phyloP scores from a whole-genome alignment of 1,139 yeast species.

The Saccharomyces hybrid region DNA sequence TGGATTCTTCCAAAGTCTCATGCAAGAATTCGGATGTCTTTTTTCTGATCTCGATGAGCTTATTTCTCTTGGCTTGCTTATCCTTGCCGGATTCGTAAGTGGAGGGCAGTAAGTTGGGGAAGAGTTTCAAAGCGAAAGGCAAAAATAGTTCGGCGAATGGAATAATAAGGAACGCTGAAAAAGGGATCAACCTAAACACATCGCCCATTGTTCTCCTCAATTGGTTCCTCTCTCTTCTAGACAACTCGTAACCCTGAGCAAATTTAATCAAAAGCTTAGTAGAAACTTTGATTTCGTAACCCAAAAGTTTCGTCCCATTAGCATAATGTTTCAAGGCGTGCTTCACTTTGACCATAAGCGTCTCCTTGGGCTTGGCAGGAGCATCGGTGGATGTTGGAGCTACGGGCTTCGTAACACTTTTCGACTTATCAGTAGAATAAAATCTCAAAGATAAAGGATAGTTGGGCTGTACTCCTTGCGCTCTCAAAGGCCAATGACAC shows the following conservation, averaged over 20 bases:
- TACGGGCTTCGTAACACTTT: not conserved
- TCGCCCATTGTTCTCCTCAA: constrained; percentile 82
- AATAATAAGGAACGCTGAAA: constrained; percentile 78
- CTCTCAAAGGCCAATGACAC: not conserved
- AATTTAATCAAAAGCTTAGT: constrained; percentile 74
- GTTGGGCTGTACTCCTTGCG: not conserved
- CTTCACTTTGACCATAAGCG: constrained; percentile 77
- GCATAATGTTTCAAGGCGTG: constrained; percentile 90
- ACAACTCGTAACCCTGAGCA: constrained; percentile 87
- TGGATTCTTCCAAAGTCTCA: constrained; percentile 61
- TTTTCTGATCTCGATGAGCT: constrained; percentile 65
- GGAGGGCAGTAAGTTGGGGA: constrained; percentile 91
- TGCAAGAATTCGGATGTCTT: constrained; percentile 77
- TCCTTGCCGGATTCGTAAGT: constrained; percentile 82
- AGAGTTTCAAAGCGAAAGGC: constrained; percentile 81
- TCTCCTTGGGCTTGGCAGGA: constrained; percentile 31
- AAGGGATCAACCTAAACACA: constrained; percentile 82
- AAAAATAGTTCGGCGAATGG: constrained; percentile 92
- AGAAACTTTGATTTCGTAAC: constrained; percentile 82
- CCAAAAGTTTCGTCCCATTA: constrained; percentile 90
- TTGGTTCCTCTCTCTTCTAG: constrained; percentile 86
- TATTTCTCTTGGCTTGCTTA: constrained; percentile 58
- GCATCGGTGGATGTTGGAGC: constrained; percentile 1
- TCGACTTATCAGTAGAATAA: not conserved
- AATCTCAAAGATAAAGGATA: not conserved